Percentiles rank a stretch among this genome's conserved stretches.
phyloP scores from a whole-genome alignment of 768 basidiomycete genomes.

The Leccinellum luteum region DNA sequence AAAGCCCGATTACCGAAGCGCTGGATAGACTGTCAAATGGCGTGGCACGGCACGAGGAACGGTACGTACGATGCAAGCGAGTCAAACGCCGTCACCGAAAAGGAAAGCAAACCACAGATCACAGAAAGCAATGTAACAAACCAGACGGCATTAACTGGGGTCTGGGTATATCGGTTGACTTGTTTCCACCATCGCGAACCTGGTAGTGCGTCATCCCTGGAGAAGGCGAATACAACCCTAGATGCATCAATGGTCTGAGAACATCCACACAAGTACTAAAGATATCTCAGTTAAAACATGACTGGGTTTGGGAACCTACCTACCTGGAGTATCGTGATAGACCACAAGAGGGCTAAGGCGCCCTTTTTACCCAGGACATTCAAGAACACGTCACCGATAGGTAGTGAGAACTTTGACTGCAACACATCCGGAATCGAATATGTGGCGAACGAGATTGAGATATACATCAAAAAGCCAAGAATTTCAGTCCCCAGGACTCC shows the following conservation, averaged over 20 bases:
- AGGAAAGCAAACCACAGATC: slow-evolving; percentile 32
- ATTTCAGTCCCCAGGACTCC: slow-evolving; percentile 39
- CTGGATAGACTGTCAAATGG: slow-evolving; percentile 7
- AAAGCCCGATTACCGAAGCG: slow-evolving; percentile 34
- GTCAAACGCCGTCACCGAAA: slow-evolving; percentile 33
- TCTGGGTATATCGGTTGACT: slow-evolving; percentile 31
- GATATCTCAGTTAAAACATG: neutral
- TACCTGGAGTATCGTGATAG: slow-evolving; percentile 44
- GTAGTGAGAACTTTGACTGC: slow-evolving; percentile 34
- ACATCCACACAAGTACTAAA: slow-evolving; percentile 41
- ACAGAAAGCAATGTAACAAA: slow-evolving; percentile 33
- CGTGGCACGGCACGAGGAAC: neutral
- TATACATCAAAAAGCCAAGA: slow-evolving; percentile 42
- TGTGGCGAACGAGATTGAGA: slow-evolving; percentile 44
- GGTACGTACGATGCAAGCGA: slow-evolving; percentile 34
- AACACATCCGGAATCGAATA: slow-evolving; percentile 36
- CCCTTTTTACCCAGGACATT: slow-evolving; percentile 39
- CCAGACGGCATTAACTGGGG: slow-evolving; percentile 42
- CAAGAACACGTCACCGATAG: slow-evolving; percentile 42
- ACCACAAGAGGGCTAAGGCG: slow-evolving; percentile 43
- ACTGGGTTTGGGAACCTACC: neutral
- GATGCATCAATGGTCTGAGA: slow-evolving; percentile 48
- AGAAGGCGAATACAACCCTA: slow-evolving; percentile 45
- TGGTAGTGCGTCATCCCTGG: slow-evolving; percentile 37
- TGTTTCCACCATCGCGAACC: slow-evolving; percentile 38